phyloP scores from a whole-genome alignment of 345 rosid genomes.

The Eucalyptus curtisii region DNA sequence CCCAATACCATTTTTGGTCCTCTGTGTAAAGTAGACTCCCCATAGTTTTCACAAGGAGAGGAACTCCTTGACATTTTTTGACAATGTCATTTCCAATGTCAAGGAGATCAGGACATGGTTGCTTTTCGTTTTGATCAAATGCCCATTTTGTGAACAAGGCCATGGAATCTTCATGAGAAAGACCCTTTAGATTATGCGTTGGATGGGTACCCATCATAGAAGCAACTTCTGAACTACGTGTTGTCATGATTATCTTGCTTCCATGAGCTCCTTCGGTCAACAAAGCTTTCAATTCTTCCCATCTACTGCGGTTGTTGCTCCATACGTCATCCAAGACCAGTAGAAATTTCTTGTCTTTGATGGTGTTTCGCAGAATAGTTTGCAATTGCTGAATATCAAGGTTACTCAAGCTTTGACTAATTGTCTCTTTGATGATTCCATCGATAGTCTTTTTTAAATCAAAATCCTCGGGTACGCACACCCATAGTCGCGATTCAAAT shows the following conservation, averaged over 20 bases:
- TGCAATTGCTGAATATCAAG: no score
- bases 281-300: no score
- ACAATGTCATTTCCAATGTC: neutral
- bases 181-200: no score
- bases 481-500: no score
- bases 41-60: neutral
- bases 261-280: rapidly evolving
- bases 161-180: no score
- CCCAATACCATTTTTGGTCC: neutral
- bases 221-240: rapidly evolving
- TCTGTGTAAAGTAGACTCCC: neutral
- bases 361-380: rapidly evolving
- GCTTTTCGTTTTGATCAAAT: neutral
- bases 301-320: no score
- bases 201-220: no score
- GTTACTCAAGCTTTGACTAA: rapidly evolving
- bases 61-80: neutral
- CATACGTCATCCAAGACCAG: no score
- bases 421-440: no score
- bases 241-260: no score
- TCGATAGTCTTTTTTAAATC: no score
- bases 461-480: rapidly evolving
- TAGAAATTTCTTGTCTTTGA: no score
- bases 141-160: neutral
- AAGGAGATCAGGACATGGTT: neutral